Conservation (phyloP, 495 filamentous ascomycete genomes). For the Friedmanniomyces simplex region DNA sequence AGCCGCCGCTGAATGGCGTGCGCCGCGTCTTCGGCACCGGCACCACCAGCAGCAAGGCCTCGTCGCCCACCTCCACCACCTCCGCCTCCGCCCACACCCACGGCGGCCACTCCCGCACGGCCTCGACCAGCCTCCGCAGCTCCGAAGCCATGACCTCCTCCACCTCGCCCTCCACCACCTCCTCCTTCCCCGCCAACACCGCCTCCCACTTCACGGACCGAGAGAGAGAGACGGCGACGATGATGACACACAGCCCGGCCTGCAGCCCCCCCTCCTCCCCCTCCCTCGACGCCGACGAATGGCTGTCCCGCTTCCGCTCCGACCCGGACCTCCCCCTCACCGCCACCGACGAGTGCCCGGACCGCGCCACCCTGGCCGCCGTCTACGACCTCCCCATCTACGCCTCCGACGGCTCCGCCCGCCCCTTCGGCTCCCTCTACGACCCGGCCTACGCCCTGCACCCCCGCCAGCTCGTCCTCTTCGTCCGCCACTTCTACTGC, state of each 20-base stretch:
- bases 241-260: background rate
- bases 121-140: background rate
- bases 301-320: conserved; percentile 12
- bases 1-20: background rate
- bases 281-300: conserved; percentile 10
- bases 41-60: background rate
- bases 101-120: conserved; percentile 4
- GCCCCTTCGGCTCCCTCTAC: conserved; percentile 61
- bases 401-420: conserved; percentile 50
- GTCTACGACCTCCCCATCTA: conserved; percentile 46
- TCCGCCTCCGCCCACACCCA: background rate
- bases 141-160: background rate
- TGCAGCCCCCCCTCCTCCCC: background rate
- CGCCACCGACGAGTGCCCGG: conserved; percentile 12
- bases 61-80: conserved; percentile 12
- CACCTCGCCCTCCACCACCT: background rate
- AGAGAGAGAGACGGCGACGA: background rate
- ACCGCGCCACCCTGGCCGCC: conserved; percentile 18
- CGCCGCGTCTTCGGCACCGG: background rate
- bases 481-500: conserved; percentile 85
- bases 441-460: conserved; percentile 39
- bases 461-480: conserved; percentile 56
- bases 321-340: conserved; percentile 4
- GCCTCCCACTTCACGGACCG: background rate
- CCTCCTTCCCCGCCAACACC: conserved; percentile 3